These are phyloP conservation scores for Colletotrichum godetiae DNA, from an alignment of 2,329 filamentous ascomycete genomes.

Conservation along the genomic window DNA sequence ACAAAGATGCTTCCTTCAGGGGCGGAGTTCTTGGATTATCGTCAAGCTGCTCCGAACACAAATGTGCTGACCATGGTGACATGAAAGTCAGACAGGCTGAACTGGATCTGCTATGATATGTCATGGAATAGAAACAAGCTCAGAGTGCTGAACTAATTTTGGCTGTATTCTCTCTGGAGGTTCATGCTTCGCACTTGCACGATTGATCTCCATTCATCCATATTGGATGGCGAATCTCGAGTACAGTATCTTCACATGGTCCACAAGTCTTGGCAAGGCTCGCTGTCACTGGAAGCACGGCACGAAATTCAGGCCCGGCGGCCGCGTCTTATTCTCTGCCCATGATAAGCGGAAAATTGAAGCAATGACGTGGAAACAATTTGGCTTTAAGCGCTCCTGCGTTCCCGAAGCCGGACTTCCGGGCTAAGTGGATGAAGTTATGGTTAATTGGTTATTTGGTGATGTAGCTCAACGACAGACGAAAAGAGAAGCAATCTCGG, in stretches of 20 bases:
- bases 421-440: background rate
- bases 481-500: background rate
- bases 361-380: slow-evolving; percentile 13
- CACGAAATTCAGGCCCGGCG: background rate
- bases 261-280: background rate
- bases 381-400: background rate
- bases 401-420: background rate
- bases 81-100: background rate
- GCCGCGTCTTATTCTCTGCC: too few relatives aligned
- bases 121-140: slow-evolving; percentile 4
- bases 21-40: background rate
- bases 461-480: background rate
- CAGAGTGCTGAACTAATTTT: background rate
- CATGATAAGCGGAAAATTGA: background rate
- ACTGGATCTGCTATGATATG: background rate
- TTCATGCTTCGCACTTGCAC: background rate
- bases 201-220: background rate
- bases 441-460: background rate
- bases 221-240: background rate
- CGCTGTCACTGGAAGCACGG: background rate
- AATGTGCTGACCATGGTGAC: background rate
- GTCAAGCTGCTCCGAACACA: background rate
- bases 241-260: background rate
- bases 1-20: slow-evolving; percentile 4
- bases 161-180: background rate